Conservation (phyloP, 148 eudicot species). For the Polygonum maritimum region DNA sequence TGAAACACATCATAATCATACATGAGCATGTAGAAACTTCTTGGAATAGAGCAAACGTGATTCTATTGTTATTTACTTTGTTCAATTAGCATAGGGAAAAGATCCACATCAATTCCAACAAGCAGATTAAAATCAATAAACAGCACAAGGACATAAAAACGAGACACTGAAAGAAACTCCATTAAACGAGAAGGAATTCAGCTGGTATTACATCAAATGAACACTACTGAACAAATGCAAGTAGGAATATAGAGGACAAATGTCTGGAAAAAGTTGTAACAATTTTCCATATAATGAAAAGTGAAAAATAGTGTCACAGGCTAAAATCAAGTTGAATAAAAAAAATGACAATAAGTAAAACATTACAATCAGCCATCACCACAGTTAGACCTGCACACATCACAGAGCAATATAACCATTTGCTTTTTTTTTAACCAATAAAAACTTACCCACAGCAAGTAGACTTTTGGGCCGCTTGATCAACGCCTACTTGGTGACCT, state of each 20-base stretch:
- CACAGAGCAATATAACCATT: background rate
- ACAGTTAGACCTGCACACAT: constrained; percentile 3
- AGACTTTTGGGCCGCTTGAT: constrained; percentile 51
- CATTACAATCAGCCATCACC: constrained; percentile 9
- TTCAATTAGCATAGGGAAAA: background rate
- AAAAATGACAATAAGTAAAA: constrained; percentile 8
- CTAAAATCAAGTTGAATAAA: constrained; percentile 4
- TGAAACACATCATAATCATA: background rate
- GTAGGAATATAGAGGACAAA: background rate
- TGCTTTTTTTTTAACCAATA: background rate
- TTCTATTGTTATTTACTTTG: background rate
- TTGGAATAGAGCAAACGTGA: background rate
- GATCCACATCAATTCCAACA: background rate
- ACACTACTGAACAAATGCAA: constrained; percentile 4
- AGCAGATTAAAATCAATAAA: too few relatives aligned
- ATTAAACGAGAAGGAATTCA: background rate
- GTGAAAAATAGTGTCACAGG: background rate
- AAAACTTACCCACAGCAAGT: constrained; percentile 63
- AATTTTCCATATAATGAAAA: background rate
- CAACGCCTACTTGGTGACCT: constrained; percentile 31
- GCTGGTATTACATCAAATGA: background rate
- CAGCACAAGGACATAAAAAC: too few relatives aligned
- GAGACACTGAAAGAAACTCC: background rate
- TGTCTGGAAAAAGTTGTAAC: background rate
- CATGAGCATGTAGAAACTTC: background rate